phyloP scores from a whole-genome alignment of 176 grass and related monocot genomes.

The Metroxylon sagu region DNA sequence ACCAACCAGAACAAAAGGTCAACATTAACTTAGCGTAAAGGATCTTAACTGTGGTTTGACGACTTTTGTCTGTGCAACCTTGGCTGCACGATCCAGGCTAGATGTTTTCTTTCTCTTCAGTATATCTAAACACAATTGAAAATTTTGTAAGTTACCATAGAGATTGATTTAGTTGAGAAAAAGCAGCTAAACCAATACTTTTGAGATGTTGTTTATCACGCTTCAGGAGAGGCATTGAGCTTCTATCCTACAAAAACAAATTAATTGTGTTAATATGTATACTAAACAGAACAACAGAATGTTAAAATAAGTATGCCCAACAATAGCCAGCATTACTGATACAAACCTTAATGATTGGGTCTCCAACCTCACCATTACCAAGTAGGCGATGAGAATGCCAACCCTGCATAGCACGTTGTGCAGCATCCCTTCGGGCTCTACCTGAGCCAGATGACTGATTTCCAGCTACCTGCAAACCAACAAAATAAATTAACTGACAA shows the following conservation, averaged over 20 bases:
- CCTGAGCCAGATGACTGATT: constrained; percentile 58
- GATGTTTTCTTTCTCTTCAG: constrained; percentile 80
- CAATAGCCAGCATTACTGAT: not conserved
- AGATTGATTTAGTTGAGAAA: too few species aligned
- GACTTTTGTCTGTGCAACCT: constrained; percentile 41
- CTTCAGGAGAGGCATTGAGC: constrained; percentile 38
- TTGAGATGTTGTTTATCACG: constrained; percentile 63
- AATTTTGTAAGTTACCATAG: not conserved
- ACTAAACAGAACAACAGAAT: too few species aligned
- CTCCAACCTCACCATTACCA: constrained; percentile 60
- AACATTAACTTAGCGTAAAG: not conserved
- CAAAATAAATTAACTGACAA: too few species aligned
- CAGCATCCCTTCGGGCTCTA: constrained; percentile 87
- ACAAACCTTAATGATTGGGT: constrained; percentile 61
- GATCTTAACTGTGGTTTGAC: constrained; percentile 73
- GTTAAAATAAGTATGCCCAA: constrained; percentile 3
- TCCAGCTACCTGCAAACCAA: constrained; percentile 26
- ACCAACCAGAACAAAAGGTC: not conserved
- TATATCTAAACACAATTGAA: constrained; percentile 20
- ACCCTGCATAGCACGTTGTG: constrained; percentile 80
- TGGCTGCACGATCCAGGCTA: constrained; percentile 46
- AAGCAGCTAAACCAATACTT: constrained; percentile 42
- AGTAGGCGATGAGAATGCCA: constrained; percentile 78
- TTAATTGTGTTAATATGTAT: too few species aligned
- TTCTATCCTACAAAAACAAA: constrained; percentile 55